phyloP scores from a whole-genome alignment of 805 yeast genomes.

The Candida loeiensis region DNA sequence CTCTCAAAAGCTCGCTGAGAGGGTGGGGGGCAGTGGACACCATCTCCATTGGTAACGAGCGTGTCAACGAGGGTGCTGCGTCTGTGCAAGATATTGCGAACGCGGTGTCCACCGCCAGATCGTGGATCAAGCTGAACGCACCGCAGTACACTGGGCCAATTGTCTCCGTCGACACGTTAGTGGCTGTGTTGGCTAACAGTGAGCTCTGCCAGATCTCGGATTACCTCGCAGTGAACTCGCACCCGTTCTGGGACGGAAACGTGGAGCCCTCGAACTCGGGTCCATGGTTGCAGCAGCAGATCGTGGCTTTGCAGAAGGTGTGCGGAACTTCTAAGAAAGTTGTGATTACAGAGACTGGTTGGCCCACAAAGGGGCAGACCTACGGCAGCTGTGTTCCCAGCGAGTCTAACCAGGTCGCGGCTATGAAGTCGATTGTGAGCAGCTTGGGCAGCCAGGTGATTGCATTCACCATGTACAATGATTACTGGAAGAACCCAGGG shows the following conservation, averaged over 20 bases:
- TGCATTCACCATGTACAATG: constrained; percentile 61
- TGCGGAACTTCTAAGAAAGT: constrained; percentile 50
- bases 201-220: constrained; percentile 55
- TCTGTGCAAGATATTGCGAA: constrained; percentile 43
- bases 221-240: constrained; percentile 63
- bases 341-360: constrained; percentile 62
- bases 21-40: constrained; percentile 71
- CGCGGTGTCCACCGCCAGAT: constrained; percentile 48
- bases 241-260: constrained; percentile 62
- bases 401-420: constrained; percentile 46
- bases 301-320: constrained; percentile 37
- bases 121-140: constrained; percentile 38
- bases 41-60: constrained; percentile 62
- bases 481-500: constrained; percentile 60
- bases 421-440: constrained; percentile 47
- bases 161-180: constrained; percentile 63
- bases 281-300: constrained; percentile 47
- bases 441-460: constrained; percentile 48
- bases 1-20: constrained; percentile 38
- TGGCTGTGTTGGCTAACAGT: constrained; percentile 52
- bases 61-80: constrained; percentile 52
- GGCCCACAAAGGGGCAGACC: constrained; percentile 62
- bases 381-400: constrained; percentile 58
- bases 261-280: constrained; percentile 52
- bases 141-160: constrained; percentile 52